Conservation (phyloP, 306 rosid genomes). For the Oemleria cerasiformis region DNA sequence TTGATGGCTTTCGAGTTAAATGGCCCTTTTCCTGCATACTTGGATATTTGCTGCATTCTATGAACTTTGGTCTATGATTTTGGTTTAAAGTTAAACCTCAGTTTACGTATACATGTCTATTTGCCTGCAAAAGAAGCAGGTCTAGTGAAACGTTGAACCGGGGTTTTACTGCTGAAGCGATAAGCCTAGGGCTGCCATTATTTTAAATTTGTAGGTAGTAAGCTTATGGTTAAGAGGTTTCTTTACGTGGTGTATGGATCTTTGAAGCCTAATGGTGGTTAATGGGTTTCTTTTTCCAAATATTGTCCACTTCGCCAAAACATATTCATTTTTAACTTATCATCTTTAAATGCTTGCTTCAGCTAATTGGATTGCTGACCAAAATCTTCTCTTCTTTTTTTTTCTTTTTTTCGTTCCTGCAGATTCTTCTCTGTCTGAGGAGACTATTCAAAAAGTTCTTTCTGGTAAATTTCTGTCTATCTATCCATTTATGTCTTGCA, state of each 20-base stretch:
- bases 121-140: neutral
- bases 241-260: neutral
- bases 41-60: no score
- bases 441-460: slow-evolving; percentile 48
- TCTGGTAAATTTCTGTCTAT: slow-evolving; percentile 48
- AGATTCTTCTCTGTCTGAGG: slow-evolving; percentile 66
- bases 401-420: slow-evolving; percentile 16
- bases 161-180: neutral
- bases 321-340: neutral
- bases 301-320: neutral
- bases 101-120: neutral
- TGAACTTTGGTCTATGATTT: no score
- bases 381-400: slow-evolving; percentile 25
- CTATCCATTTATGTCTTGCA: neutral
- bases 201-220: neutral
- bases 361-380: neutral
- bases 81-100: neutral
- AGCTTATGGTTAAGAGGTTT: neutral
- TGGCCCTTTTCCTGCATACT: neutral
- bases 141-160: neutral
- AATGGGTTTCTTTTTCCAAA: neutral
- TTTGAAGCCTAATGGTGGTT: neutral
- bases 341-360: neutral
- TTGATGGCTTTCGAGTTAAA: neutral
- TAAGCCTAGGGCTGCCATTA: neutral